Evolutionary conservation across 768 basidiomycete genomes (phyloP).

Genomic region (Lentinula boryana): DNA sequence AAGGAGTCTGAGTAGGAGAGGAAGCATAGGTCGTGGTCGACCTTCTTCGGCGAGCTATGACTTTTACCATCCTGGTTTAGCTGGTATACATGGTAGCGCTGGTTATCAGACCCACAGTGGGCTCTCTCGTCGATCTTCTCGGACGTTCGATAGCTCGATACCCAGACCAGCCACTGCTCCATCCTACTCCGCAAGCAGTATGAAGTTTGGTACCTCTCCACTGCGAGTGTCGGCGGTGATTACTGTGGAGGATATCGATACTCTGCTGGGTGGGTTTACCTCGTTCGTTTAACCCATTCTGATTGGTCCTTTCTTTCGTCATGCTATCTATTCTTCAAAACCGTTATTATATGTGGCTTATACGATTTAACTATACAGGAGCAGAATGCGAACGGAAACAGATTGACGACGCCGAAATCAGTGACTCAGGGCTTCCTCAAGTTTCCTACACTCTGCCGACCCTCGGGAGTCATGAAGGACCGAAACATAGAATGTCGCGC

Average conservation of each 20-base stretch:
- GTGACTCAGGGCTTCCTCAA: neutral
- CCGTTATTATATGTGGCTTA: too few relatives aligned
- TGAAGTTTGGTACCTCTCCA: neutral
- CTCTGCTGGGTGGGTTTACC: neutral
- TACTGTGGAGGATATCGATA: slow-evolving; percentile 4
- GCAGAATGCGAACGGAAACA: neutral
- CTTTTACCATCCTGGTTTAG: neutral
- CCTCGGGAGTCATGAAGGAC: neutral
- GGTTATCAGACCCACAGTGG: neutral
- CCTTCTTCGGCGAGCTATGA: neutral
- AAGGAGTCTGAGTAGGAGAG: neutral
- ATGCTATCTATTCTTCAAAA: neutral
- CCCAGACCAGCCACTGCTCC: neutral
- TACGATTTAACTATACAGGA: neutral
- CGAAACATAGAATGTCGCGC: neutral
- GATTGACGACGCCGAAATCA: neutral
- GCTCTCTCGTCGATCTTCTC: neutral
- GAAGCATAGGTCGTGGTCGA: neutral
- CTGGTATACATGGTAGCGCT: slow-evolving; percentile 3
- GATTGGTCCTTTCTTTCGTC: neutral
- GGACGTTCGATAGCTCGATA: neutral
- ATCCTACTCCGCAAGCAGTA: neutral
- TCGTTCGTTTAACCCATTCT: neutral
- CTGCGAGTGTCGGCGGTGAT: slow-evolving; percentile 2
- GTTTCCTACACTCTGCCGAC: neutral